Conservation (phyloP, 176 grass and related monocot genomes). For the Oryza nivara region DNA sequence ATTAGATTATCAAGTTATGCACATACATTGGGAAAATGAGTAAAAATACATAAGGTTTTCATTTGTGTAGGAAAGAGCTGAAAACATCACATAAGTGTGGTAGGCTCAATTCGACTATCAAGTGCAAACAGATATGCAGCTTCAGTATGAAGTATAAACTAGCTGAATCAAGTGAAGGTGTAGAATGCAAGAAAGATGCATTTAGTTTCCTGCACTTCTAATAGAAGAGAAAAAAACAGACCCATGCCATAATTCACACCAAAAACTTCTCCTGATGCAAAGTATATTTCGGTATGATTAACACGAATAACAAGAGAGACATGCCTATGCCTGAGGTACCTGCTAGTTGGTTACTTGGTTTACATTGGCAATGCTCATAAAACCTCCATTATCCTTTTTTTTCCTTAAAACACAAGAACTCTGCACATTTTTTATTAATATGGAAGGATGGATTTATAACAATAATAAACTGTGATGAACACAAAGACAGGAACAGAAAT, state of each 20-base stretch:
- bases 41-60: not conserved
- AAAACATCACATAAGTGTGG: not conserved
- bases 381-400: not conserved
- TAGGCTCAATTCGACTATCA: not conserved
- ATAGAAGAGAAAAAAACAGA: not conserved
- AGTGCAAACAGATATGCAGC: not conserved
- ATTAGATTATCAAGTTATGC: not conserved
- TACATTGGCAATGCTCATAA: not conserved
- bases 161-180: not conserved
- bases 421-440: not conserved
- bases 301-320: not conserved
- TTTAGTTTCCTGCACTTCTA: not conserved
- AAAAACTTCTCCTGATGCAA: not conserved
- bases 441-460: not conserved
- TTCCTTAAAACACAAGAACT: not conserved
- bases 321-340: not conserved
- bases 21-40: not conserved
- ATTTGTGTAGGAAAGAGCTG: not conserved
- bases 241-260: not conserved
- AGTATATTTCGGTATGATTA: not conserved
- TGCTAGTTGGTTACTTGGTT: not conserved
- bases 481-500: not conserved
- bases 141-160: not conserved
- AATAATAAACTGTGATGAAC: not conserved
- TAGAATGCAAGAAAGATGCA: not conserved